These are phyloP conservation scores for Nectriaceae sp. DNA, from an alignment of 2,329 filamentous ascomycete species.

Conservation along the genomic window DNA sequence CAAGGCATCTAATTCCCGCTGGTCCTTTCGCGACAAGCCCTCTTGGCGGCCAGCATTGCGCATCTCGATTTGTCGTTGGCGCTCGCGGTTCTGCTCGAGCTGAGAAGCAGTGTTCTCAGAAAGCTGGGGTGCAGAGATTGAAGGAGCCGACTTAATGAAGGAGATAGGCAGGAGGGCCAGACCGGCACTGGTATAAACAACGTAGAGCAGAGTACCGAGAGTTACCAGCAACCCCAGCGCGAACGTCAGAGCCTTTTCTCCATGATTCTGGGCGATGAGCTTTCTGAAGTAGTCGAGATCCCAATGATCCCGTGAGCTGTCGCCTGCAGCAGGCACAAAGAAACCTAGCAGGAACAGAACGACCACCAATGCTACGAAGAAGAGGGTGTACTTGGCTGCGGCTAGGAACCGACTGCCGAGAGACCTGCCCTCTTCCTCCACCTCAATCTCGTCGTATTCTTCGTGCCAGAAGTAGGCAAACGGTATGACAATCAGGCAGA, in stretches of 20 bases:
- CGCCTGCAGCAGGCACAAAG: slow-evolving; percentile 81
- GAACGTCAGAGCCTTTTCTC: slow-evolving; percentile 91
- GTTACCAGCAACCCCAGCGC: slow-evolving; percentile 85
- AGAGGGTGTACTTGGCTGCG: slow-evolving; percentile 88
- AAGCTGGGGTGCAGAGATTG: slow-evolving; percentile 79
- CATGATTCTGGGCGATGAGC: slow-evolving; percentile 76
- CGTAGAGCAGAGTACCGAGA: slow-evolving; percentile 81
- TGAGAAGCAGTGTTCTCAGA: slow-evolving; percentile 77
- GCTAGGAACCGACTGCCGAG: slow-evolving; percentile 72
- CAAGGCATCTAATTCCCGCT: slow-evolving; percentile 83
- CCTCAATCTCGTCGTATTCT: slow-evolving; percentile 90
- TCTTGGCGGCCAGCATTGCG: slow-evolving; percentile 76
- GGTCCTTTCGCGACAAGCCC: slow-evolving; percentile 80
- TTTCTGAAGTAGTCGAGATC: slow-evolving; percentile 92
- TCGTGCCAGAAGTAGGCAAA: slow-evolving; percentile 99
- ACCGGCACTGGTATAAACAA: slow-evolving; percentile 85
- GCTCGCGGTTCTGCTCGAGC: slow-evolving; percentile 84
- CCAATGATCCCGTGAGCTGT: slow-evolving; percentile 64
- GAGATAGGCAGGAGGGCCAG: slow-evolving; percentile 86
- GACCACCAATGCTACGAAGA: slow-evolving; percentile 77
- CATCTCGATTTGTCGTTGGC: slow-evolving; percentile 87
- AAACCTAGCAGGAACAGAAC: slow-evolving; percentile 90
- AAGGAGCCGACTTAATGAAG: slow-evolving; percentile 88
- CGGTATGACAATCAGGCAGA: slow-evolving; percentile 87
- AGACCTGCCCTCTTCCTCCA: slow-evolving; percentile 80